Evolutionary conservation across 805 yeast species (phyloP), one percentile per base, ranked within the genome.

Genomic region (Candida pseudoglaebosa): DNA sequence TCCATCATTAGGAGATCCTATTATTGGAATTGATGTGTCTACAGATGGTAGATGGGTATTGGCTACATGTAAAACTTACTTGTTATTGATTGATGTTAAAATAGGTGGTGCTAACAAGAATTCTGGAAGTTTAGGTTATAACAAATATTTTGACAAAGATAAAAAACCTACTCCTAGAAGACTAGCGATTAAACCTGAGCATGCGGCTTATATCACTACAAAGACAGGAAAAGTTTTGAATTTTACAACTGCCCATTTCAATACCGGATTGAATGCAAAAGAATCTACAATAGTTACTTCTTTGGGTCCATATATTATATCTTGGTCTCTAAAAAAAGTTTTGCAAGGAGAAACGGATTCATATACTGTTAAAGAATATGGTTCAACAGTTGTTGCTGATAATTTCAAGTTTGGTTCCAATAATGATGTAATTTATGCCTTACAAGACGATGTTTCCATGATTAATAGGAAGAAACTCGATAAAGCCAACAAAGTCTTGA

Each of bases 1-100:
- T 22, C 96, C 96, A 2, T 88, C 93, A 0, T 64, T 88, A 28
- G 96, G 96, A 18, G 95, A 88, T 49, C 66, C 78, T 2, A 76
- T 84, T 36, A 61, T 72, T 28, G 84, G 84, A 16, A 49, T 85
- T 14, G 90, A 84, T 42, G 78, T 77, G 1, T 79, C 95, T 4
- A 76, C 83, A 15, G 90, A 84, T 56, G 96, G 96, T 43, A 70
- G 77, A 48, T 89, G 88, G 83, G 53, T 88, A 30, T 65, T 89
- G 42, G 93, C 89, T 2, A 89, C 96, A 0, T 85, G 91, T 65
- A 70, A 73, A 50, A 75, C 78, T 1, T 85, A 84, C 53, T 61
- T 89, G 44, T 65, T 89, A 38, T 69, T 89, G 32, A 69, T 87
- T 43, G 93, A 88, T 59, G 67, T 80, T 10, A 65, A 70, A 28